Conservation (phyloP, 163 green algal species). For the Scenedesmus sp. region DNA sequence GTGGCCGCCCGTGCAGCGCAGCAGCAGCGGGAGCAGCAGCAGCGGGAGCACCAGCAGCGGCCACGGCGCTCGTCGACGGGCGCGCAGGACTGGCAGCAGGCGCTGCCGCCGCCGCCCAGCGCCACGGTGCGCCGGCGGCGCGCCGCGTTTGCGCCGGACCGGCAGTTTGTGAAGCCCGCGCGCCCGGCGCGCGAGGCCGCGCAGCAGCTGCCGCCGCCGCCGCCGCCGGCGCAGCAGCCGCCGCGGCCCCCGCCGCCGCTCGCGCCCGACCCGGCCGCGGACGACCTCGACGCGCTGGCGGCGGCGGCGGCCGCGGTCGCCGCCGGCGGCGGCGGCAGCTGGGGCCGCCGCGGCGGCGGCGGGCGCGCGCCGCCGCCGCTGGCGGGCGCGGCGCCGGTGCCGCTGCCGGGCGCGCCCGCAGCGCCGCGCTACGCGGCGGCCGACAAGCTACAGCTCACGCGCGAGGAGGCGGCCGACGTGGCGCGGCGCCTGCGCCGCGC, state of each 20-base stretch:
- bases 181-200: no score
- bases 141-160: no score
- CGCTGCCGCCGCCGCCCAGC: no score
- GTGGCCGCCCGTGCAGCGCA: no score
- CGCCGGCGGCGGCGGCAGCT: not conserved
- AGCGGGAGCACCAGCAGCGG: no score
- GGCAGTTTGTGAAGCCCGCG: no score
- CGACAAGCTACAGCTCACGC: conserved; percentile 36
- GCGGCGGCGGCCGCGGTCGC: not conserved
- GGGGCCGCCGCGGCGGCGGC: not conserved
- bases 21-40: no score
- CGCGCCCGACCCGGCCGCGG: conserved; percentile 27
- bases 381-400: not conserved
- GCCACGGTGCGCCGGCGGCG: no score
- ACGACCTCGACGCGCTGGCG: conserved; percentile 24
- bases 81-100: no score
- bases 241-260: not conserved
- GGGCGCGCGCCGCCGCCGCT: not conserved
- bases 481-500: conserved; percentile 1
- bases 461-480: conserved; percentile 12
- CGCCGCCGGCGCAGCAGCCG: conserved; percentile 8
- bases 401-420: not conserved
- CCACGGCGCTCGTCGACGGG: no score
- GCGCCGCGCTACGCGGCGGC: conserved; percentile 13
- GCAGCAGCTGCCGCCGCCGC: not conserved